Conservation (phyloP, 331 rosid species). For the Malus hybrid region DNA sequence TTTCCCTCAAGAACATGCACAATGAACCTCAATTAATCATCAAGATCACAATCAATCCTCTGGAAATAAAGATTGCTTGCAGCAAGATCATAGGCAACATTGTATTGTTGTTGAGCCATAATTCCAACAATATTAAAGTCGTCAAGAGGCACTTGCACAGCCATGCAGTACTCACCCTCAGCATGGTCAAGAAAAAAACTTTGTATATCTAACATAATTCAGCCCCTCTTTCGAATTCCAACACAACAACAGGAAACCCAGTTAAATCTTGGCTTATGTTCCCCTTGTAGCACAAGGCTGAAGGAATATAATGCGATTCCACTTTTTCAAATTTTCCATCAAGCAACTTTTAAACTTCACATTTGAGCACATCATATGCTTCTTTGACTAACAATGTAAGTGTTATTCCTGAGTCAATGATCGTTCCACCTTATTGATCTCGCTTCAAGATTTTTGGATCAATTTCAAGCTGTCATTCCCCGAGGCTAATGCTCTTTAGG, state of each 20-base stretch:
- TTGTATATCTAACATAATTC: conserved; percentile 2
- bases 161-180: conserved; percentile 4
- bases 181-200: neutral
- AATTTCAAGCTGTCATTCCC: neutral
- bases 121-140: neutral
- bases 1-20: too few species aligned
- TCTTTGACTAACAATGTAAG: neutral
- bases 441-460: neutral
- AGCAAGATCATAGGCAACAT: conserved; percentile 23
- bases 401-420: neutral
- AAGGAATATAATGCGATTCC: neutral
- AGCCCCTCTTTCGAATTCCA: neutral
- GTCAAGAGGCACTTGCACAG: neutral
- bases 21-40: neutral
- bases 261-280: neutral
- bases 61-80: conserved; percentile 17
- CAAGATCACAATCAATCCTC: conserved; percentile 25
- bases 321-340: neutral
- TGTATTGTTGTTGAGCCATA: conserved; percentile 24
- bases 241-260: conserved; percentile 1
- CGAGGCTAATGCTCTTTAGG: conserved; percentile 4
- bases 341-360: neutral
- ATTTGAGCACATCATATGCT: neutral
- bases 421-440: neutral
- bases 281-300: conserved; percentile 1